Percentiles rank a stretch among this genome's conserved stretches.
These are phyloP conservation scores for Clitoria ternatea DNA, from an alignment of 306 rosid species.

Conservation along the genomic window DNA sequence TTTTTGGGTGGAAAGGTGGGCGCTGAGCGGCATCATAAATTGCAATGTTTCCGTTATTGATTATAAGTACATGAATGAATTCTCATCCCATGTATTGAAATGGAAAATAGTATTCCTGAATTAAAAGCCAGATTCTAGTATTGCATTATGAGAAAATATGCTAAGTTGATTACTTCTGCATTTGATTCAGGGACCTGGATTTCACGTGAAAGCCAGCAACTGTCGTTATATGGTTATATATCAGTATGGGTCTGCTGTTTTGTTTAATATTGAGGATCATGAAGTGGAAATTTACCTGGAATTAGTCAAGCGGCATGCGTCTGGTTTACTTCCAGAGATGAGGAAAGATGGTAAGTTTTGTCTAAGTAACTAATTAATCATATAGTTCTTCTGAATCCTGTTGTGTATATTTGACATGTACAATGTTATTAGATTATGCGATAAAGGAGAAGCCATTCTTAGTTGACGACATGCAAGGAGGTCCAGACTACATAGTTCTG, in stretches of 20 bases:
- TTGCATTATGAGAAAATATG: background rate
- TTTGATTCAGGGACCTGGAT: conserved; percentile 48
- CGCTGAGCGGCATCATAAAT: conserved; percentile 11
- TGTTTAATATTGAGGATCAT: conserved; percentile 86
- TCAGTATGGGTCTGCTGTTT: conserved; percentile 91
- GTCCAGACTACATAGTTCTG: conserved; percentile 85
- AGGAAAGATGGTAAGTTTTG: conserved; percentile 75
- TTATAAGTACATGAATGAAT: background rate
- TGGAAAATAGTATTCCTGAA: background rate
- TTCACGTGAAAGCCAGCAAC: conserved; percentile 39
- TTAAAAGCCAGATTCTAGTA: conserved; percentile 3
- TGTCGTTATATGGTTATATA: conserved; percentile 71
- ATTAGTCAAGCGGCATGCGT: conserved; percentile 75
- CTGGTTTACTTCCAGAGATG: conserved; percentile 84
- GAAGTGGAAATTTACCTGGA: conserved; percentile 73
- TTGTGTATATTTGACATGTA: background rate
- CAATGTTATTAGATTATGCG: conserved; percentile 64
- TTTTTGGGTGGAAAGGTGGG: background rate
- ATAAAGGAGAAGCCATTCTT: conserved; percentile 79
- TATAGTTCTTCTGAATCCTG: conserved; percentile 6
- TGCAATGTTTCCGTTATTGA: background rate
- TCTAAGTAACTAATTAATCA: conserved; percentile 1
- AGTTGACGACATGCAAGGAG: conserved; percentile 83
- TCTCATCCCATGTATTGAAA: background rate
- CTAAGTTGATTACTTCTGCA: background rate